Percentiles rank a stretch among this genome's conserved stretches.
phyloP scores from a whole-genome alignment of 1,284 basidiomycete species.

The Ustilago shanxiensis region DNA sequence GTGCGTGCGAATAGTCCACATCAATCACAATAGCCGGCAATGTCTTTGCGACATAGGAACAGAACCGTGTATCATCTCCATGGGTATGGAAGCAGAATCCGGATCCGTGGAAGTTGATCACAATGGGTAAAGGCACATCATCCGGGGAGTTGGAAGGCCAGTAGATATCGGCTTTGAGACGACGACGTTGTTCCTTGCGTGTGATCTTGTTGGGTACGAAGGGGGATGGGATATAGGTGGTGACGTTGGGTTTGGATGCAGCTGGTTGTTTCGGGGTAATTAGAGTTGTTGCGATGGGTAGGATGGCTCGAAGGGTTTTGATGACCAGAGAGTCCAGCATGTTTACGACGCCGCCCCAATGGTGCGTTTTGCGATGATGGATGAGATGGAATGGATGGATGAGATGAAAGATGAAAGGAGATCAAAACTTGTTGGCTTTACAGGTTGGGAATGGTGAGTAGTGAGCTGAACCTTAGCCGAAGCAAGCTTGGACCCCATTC shows the following conservation, averaged over 20 bases:
- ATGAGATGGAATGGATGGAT: neutral
- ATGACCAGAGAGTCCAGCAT: conserved; percentile 39
- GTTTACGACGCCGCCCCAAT: neutral
- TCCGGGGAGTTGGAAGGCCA: conserved; percentile 23
- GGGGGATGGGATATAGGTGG: conserved; percentile 48
- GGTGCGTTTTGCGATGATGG: neutral
- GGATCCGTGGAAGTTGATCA: conserved; percentile 58
- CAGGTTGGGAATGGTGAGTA: no score
- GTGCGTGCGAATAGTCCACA: conserved; percentile 81
- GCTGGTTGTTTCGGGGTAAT: conserved; percentile 41
- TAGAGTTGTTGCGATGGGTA: conserved; percentile 32
- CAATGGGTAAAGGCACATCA: conserved; percentile 36
- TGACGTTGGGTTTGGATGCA: conserved; percentile 37
- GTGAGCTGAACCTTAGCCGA: no score
- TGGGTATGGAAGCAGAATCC: conserved; percentile 51
- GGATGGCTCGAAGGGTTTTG: conserved; percentile 40
- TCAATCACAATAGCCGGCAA: conserved; percentile 74
- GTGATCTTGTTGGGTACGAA: conserved; percentile 43
- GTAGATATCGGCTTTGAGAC: conserved; percentile 50
- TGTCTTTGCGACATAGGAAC: conserved; percentile 31
- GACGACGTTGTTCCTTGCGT: conserved; percentile 34
- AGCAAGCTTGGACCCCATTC: neutral
- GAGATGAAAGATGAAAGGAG: no score
- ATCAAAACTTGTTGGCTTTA: no score
- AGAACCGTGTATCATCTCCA: conserved; percentile 50